phyloP scores from a whole-genome alignment of 768 basidiomycete genomes.

The Pleurotus tuber-regium region DNA sequence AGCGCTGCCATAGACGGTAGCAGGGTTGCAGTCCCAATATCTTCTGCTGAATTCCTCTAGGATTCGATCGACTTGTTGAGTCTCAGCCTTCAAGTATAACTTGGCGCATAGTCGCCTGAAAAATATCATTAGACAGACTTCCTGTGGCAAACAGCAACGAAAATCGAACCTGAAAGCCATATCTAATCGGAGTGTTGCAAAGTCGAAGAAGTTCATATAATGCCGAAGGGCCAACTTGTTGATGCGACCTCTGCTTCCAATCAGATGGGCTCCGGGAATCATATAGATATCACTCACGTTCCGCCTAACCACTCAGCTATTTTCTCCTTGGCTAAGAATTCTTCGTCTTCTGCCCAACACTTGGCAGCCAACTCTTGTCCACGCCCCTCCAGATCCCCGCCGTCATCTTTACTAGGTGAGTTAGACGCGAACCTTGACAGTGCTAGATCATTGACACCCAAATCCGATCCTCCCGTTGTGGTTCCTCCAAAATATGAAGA shows the following conservation, averaged over 20 bases:
- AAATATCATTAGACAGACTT: constrained; percentile 8
- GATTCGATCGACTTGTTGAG: constrained; percentile 97
- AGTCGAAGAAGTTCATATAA: constrained; percentile 91
- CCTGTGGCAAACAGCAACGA: no score
- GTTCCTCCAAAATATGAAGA: constrained; percentile 8
- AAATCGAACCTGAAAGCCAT: constrained; percentile 86
- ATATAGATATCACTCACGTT: constrained; percentile 57
- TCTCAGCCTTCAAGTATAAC: constrained; percentile 92
- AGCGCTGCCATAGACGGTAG: constrained; percentile 75
- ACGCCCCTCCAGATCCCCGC: constrained; percentile 54
- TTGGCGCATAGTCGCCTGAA: constrained; percentile 84
- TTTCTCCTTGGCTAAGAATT: constrained; percentile 82
- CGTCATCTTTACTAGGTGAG: constrained; percentile 41
- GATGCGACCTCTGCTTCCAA: constrained; percentile 55
- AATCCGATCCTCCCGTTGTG: constrained; percentile 41
- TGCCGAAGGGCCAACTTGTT: constrained; percentile 73
- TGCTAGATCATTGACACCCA: constrained; percentile 48
- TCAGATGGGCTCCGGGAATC: constrained; percentile 14
- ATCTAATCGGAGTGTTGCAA: constrained; percentile 77
- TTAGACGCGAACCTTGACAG: constrained; percentile 45
- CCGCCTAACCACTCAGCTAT: constrained; percentile 97
- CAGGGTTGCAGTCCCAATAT: constrained; percentile 91
- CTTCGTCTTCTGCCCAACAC: constrained; percentile 86
- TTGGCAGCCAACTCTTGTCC: constrained; percentile 73
- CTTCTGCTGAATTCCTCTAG: constrained; percentile 87